Percentiles rank a stretch among this genome's conserved stretches.
Conservation (phyloP, 805 yeast genomes). For the Sugiyamaella smithiae region DNA sequence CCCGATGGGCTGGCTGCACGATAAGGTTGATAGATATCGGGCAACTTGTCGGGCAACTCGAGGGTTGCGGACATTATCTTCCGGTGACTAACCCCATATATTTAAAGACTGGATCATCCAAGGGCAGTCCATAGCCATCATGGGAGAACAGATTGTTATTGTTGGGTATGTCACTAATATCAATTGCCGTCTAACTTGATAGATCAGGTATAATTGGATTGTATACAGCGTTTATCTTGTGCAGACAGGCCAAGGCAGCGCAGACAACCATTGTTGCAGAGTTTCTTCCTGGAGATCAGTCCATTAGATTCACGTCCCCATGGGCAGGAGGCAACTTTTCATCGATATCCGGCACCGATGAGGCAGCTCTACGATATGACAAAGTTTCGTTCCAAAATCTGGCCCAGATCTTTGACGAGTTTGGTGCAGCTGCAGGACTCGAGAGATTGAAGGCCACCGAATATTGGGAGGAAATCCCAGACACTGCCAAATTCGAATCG, state of each 20-base stretch:
- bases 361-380: constrained; percentile 50
- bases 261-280: constrained; percentile 61
- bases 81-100: no score
- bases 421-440: constrained; percentile 58
- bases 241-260: constrained; percentile 39
- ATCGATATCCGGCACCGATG: constrained; percentile 58
- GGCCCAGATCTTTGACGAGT: constrained; percentile 38
- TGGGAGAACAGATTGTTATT: constrained; percentile 24
- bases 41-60: no score
- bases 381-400: constrained; percentile 55
- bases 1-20: no score
- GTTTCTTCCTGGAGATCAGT: constrained; percentile 74
- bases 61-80: no score
- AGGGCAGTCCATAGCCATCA: no score
- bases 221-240: constrained; percentile 54
- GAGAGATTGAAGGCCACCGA: constrained; percentile 57
- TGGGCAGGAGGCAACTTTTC: constrained; percentile 72
- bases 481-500: constrained; percentile 44
- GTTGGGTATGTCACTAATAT: constrained; percentile 21
- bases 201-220: constrained; percentile 69
- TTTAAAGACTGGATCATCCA: no score
- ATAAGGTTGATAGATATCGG: no score
- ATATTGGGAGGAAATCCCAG: constrained; percentile 49
- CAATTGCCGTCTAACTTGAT: background rate
- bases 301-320: constrained; percentile 72